phyloP scores from a whole-genome alignment of 331 rosid species.

The Malus hybrid region DNA sequence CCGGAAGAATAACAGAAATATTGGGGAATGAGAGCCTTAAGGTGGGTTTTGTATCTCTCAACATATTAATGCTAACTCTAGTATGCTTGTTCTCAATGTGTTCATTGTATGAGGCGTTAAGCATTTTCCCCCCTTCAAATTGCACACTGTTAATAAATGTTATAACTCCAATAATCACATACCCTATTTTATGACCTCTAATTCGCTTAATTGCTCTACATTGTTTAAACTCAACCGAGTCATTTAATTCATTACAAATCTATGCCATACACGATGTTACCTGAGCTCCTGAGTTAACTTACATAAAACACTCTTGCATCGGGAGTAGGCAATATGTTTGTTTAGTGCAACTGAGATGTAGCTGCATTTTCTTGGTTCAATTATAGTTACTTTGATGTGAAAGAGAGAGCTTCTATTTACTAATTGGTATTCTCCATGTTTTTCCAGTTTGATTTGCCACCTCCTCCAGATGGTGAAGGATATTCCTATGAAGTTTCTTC shows the following conservation, averaged over 20 bases:
- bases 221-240: not conserved
- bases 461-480: constrained; percentile 88
- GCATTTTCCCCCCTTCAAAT: not conserved
- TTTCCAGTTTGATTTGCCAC: constrained; percentile 59
- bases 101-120: not conserved
- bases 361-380: not conserved
- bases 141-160: not conserved
- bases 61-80: not conserved
- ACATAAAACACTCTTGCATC: not conserved
- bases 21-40: constrained; percentile 37
- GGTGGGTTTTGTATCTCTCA: constrained; percentile 39
- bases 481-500: constrained; percentile 30
- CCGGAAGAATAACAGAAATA: constrained; percentile 44
- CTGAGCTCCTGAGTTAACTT: not conserved
- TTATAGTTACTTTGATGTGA: not conserved
- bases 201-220: not conserved
- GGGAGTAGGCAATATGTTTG: not conserved
- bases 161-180: not conserved
- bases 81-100: not conserved
- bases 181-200: not conserved
- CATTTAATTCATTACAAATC: not conserved
- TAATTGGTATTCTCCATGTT: not conserved
- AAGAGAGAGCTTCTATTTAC: not conserved
- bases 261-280: not conserved
- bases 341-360: not conserved